Base-by-base conservation (phyloP, 2,329 filamentous ascomycete species). In the Allantophomopsis cytisporea region DNA sequence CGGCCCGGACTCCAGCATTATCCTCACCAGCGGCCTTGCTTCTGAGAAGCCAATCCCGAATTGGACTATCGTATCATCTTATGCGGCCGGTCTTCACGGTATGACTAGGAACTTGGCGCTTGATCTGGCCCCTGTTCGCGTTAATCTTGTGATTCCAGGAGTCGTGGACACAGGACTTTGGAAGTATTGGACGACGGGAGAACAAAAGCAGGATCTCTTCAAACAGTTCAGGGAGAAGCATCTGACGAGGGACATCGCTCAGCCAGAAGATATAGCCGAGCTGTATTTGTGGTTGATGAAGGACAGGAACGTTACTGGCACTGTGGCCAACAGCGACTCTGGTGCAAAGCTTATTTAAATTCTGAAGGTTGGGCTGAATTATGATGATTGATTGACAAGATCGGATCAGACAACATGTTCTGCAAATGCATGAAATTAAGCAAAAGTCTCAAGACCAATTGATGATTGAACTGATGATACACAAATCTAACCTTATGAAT, bases 71-170 rank as follows among this genome's bases (percentile, higher is more conserved):
- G 46, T 73, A 1, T 61, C 62, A 0, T 57, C 58, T 2, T 69
- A 65, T 39, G 65, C 63, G 0, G 64, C 68, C 0, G 75, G 66
- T 1, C 45, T 73, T 6, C 61, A 73, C 37, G 64, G 67, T 3
- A 62, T 80, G 52, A 61, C 64, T 2, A 61, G 70, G 2, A 66
- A 63, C 3, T 56, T 83, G 28, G 78, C 78, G 2, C 49, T 81
- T 23, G 77, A 83, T 48, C 50, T 84, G 40, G 67, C 65, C 45
- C 79, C 79, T 0, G 56, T 81, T 7, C 59, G 80, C 2, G 76
- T 81, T 18, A 83, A 83, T 50, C 51, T 68, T 1, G 71, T 83
- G 1, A 61, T 57, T 39, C 74, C 76, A 0, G 79, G 77, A 0
- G 59, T 62, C 0, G 61, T 71, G 0, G 53, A 64, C 31, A 76